These are phyloP conservation scores for Zhuliangozyma blackwelliae DNA, from an alignment of 1,139 yeast species.

Conservation along the genomic window DNA sequence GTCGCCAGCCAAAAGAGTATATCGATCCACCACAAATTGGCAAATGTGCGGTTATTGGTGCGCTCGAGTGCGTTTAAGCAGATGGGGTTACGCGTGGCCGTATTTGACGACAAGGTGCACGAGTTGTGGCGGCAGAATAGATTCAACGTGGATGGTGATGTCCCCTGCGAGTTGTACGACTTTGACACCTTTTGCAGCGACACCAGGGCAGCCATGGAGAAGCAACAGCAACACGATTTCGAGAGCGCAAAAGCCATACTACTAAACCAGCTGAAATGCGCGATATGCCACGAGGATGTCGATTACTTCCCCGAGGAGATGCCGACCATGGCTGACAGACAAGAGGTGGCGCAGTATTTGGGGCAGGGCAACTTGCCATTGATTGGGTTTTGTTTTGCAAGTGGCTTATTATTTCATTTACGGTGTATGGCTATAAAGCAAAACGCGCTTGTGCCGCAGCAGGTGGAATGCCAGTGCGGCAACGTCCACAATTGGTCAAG, in stretches of 20 bases:
- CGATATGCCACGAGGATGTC: constrained; percentile 21
- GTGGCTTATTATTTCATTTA: constrained; percentile 38
- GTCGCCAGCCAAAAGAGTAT: constrained; percentile 21
- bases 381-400: constrained; percentile 37
- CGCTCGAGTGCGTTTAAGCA: constrained; percentile 35
- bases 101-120: constrained; percentile 28
- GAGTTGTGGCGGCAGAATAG: constrained; percentile 25
- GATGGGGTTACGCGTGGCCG: constrained; percentile 36
- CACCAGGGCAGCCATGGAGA: background rate
- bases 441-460: constrained; percentile 30
- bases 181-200: constrained; percentile 10
- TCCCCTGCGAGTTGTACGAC: constrained; percentile 7
- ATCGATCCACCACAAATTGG: constrained; percentile 45
- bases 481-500: constrained; percentile 36
- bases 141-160: constrained; percentile 17
- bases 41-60: constrained; percentile 45
- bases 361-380: constrained; percentile 13
- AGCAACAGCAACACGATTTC: constrained; percentile 6
- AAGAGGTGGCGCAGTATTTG: constrained; percentile 4
- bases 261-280: constrained; percentile 22
- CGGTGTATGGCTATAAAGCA: constrained; percentile 33
- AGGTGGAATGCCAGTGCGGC: constrained; percentile 39
- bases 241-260: constrained; percentile 17
- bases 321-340: constrained; percentile 1
- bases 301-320: constrained; percentile 27